A percentile compares a stretch with the other conserved stretches of the same genome.
phyloP scores from a whole-genome alignment of 768 basidiomycete genomes.

The Kwoniella bestiolae region DNA sequence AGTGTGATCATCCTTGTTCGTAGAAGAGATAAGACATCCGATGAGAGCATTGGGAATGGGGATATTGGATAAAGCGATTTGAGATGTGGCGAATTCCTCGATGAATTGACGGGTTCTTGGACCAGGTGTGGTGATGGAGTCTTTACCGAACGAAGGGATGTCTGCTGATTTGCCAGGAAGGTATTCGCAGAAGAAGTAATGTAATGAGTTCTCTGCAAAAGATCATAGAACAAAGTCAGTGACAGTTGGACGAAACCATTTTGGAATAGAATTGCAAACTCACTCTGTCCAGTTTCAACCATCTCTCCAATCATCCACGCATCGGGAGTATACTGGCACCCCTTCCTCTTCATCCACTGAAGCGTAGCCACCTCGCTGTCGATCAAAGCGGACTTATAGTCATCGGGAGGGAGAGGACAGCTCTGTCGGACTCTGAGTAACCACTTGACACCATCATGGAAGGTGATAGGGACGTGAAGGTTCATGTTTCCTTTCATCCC shows the following conservation, averaged over 20 bases:
- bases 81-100: background rate
- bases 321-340: no score
- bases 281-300: no score
- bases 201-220: background rate
- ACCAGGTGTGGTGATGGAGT: background rate
- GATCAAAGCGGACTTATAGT: background rate
- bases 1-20: background rate
- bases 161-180: background rate
- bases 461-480: conserved; percentile 15
- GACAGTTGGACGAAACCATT: background rate
- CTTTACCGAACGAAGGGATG: no score
- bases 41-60: background rate
- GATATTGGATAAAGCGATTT: conserved; percentile 2
- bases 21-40: background rate
- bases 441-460: conserved; percentile 29
- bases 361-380: conserved; percentile 21
- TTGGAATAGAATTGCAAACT: no score
- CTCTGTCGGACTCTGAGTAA: conserved; percentile 16
- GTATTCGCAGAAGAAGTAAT: conserved; percentile 6
- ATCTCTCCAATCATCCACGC: no score
- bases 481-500: conserved; percentile 6
- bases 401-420: background rate
- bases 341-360: background rate
- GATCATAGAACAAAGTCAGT: no score
- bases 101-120: background rate